Percentiles rank a stretch among this genome's conserved stretches.
phyloP scores from a whole-genome alignment of 352 stramenopile genomes.

The Phytopythium oedochilum region DNA sequence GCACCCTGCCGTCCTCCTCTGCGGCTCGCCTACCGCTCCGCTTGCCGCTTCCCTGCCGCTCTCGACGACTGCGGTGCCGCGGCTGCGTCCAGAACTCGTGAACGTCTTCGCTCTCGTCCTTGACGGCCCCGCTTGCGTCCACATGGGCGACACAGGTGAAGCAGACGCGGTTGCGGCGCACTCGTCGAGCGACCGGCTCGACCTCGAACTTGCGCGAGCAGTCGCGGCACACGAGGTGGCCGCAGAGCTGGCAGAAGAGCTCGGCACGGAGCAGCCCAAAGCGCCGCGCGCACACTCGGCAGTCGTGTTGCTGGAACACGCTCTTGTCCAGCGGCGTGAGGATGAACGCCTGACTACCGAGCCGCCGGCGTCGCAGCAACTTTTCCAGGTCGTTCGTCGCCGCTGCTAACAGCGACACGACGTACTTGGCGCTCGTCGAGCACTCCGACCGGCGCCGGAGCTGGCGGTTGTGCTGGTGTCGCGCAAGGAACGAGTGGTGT shows the following conservation, averaged over 20 bases:
- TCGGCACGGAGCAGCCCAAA: constrained; percentile 54
- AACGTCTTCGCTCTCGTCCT: constrained; percentile 9
- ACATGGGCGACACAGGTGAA: constrained; percentile 52
- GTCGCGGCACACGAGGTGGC: constrained; percentile 48
- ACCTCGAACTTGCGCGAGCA: constrained; percentile 71
- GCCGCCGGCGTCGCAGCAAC: constrained; percentile 47
- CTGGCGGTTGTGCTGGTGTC: constrained; percentile 3
- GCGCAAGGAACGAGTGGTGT: background rate
- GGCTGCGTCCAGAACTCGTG: constrained; percentile 1
- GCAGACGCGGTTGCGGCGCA: constrained; percentile 59
- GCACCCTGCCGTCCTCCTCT: background rate
- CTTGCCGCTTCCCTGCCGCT: background rate
- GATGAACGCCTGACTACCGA: constrained; percentile 46
- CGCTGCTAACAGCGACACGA: constrained; percentile 42
- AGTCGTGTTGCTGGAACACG: constrained; percentile 22
- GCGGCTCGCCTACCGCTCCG: background rate
- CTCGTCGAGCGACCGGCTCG: constrained; percentile 33
- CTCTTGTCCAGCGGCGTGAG: constrained; percentile 26
- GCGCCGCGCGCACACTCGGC: constrained; percentile 37
- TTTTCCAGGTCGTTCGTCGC: constrained; percentile 50
- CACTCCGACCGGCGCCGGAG: background rate
- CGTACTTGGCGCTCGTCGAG: constrained; percentile 31
- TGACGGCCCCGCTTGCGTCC: constrained; percentile 38
- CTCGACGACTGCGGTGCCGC: constrained; percentile 1
- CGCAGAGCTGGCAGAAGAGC: constrained; percentile 65